These are phyloP conservation scores for Rhizopus stolonifer DNA, from an alignment of 371 early-diverging fungal species.

Conservation along the genomic window DNA sequence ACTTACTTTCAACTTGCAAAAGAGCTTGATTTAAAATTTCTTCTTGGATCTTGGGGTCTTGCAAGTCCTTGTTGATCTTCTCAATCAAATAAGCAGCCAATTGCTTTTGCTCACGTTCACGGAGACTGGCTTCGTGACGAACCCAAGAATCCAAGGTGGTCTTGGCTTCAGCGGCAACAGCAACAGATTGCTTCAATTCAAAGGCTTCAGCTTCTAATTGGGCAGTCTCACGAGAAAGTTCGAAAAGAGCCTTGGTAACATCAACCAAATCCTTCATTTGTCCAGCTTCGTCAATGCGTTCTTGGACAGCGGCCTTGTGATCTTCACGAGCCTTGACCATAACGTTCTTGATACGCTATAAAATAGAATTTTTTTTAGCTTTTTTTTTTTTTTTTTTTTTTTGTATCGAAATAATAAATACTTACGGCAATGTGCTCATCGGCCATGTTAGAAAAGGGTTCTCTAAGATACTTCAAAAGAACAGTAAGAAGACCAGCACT, in stretches of 20 bases:
- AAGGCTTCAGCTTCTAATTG: constrained; percentile 90
- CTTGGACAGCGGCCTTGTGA: constrained; percentile 89
- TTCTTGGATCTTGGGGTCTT: constrained; percentile 76
- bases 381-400: not conserved
- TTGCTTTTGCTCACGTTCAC: constrained; percentile 92
- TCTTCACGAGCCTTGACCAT: constrained; percentile 85
- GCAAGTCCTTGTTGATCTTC: constrained; percentile 77
- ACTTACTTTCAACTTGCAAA: constrained; percentile 53
- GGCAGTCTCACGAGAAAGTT: constrained; percentile 93
- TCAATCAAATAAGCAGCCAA: constrained; percentile 85
- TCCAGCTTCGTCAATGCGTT: constrained; percentile 86
- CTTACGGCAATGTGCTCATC: constrained; percentile 73
- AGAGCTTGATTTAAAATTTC: constrained; percentile 59
- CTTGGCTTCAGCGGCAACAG: constrained; percentile 84
- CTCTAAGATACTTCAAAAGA: constrained; percentile 75
- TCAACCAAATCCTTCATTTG: constrained; percentile 92
- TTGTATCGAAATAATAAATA: constrained; percentile 1
- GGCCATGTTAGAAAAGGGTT: constrained; percentile 88
- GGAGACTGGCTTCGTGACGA: constrained; percentile 90
- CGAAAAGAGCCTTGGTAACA: constrained; percentile 91
- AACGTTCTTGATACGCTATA: constrained; percentile 72
- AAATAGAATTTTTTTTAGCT: no score
- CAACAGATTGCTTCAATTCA: constrained; percentile 89
- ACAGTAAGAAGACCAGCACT: constrained; percentile 75
- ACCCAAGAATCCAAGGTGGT: constrained; percentile 93